Evolutionary conservation across 2,329 filamentous ascomycete species (phyloP).

Genomic region (Claviceps monticola): DNA sequence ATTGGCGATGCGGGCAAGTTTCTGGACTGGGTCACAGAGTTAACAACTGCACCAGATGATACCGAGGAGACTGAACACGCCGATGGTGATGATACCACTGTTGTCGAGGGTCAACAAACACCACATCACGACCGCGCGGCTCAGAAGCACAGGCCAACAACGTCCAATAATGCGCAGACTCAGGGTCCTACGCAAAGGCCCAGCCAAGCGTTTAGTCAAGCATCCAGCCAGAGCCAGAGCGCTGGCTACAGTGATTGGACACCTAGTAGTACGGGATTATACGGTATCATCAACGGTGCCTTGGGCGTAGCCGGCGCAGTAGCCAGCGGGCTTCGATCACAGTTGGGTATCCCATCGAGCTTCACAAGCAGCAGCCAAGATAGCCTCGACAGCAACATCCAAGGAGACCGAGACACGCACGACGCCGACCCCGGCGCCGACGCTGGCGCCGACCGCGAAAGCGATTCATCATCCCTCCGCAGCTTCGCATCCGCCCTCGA

Average conservation of each 20-base stretch:
- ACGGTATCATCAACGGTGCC: constrained; percentile 40
- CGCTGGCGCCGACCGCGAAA: constrained; percentile 14
- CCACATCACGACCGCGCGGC: neutral
- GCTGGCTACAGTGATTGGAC: constrained; percentile 17
- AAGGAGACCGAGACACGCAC: constrained; percentile 15
- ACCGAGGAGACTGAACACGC: neutral
- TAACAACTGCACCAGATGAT: constrained; percentile 18
- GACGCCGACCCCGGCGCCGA: constrained; percentile 2
- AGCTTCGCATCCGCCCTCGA: constrained; percentile 38
- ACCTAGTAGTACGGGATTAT: constrained; percentile 33
- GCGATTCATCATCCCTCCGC: constrained; percentile 31
- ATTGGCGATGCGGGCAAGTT: constrained; percentile 70
- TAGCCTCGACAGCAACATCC: constrained; percentile 10
- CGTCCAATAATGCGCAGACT: neutral
- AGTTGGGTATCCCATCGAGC: constrained; percentile 16
- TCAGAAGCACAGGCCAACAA: neutral
- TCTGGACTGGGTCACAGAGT: constrained; percentile 51
- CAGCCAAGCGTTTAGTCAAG: constrained; percentile 3
- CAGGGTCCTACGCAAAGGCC: neutral
- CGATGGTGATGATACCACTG: neutral
- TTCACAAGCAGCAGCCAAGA: constrained; percentile 14
- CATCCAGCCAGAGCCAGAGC: neutral
- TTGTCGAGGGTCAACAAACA: too few species aligned
- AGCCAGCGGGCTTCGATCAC: constrained; percentile 20
- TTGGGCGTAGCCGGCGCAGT: constrained; percentile 36